Percentiles rank a stretch among this genome's conserved stretches.
These are phyloP conservation scores for Botrytis medusae DNA, from an alignment of 2,329 filamentous ascomycete species.

Conservation along the genomic window DNA sequence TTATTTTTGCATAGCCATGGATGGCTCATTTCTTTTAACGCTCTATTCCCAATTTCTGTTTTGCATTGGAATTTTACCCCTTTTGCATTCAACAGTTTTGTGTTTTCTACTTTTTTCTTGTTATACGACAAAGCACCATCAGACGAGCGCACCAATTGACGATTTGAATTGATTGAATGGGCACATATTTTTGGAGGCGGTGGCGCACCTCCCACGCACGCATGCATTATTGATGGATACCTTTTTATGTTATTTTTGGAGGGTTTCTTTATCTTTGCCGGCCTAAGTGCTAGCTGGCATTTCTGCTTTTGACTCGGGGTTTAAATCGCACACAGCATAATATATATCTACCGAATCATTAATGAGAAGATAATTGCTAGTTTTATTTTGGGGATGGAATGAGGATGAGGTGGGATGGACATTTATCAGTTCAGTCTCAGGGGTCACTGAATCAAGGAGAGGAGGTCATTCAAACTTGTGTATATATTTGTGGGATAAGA, in stretches of 20 bases:
- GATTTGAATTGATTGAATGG: conserved; percentile 18
- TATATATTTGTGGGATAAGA: conserved; percentile 14
- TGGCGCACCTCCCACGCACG: not conserved
- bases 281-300: conserved; percentile 4
- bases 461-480: conserved; percentile 1
- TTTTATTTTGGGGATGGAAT: conserved; percentile 11
- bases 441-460: not conserved
- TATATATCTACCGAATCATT: not conserved
- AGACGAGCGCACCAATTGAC: conserved; percentile 12
- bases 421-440: not conserved
- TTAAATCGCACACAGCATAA: conserved; percentile 7
- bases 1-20: conserved; percentile 21
- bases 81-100: conserved; percentile 6
- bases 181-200: not conserved
- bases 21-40: conserved; percentile 1
- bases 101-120: conserved; percentile 11
- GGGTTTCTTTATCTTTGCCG: not conserved
- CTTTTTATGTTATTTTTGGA: conserved; percentile 12
- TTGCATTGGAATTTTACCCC: not conserved
- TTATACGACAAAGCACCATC: conserved; percentile 12
- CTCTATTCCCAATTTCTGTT: conserved; percentile 14
- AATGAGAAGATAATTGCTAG: conserved; percentile 17
- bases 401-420: not conserved
- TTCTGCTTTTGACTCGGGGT: not conserved
- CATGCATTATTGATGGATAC: conserved; percentile 15